Base-by-base conservation (phyloP, 129 eudicot species). In the Flaveria sonorensis region DNA sequence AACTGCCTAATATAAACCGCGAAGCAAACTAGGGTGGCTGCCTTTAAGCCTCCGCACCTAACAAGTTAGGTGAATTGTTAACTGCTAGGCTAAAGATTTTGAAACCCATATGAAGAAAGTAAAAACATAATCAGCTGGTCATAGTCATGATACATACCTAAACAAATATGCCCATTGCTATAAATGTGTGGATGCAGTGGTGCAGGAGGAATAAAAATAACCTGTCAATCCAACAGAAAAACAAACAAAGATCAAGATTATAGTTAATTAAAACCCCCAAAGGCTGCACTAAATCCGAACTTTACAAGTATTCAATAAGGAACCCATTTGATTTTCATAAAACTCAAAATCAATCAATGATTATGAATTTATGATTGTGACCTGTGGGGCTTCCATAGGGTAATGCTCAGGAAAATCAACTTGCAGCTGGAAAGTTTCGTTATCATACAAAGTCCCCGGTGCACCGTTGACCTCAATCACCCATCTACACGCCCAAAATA, bases 301-400 rank as follows among this genome's bases (percentile, higher is more conserved):
- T 36, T 36, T 6, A 36, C 40, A 36, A 36, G 40, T 36, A 36
- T 36, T 12, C 23, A 46, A 60, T 47, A 40, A 51, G 0, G 9
- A 63, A 72, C 26, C 45, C 18, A 46, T 10, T 46, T 24, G 2
- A 26, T 9, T 45, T 46, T 7, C 48, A 21, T 7, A n/a, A 19
- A 50, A 23, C 23, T 23, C 1, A 7, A 30, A 68, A 50, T 66
- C 68, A n/a, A 63, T 57, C 1, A 9, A 1, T 5, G 40, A 36
- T 36, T 36, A 36, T 6, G 40, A 36, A 36, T 36, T 36, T 15
- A 28, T 62, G 20, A 60, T 12, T 18, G 39, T 21, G 6, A 91
- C 97, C 90, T 91, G 97, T 9, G 94, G 97, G 28, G 97, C 92
- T 91, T 90, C 96, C 96, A 90, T 90, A 52, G 96, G 96, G 45